A percentile compares a stretch with the other conserved stretches of the same genome.
Evolutionary conservation across 2,329 filamentous ascomycete genomes (phyloP).

Genomic region (Chaetomiaceae sp.): DNA sequence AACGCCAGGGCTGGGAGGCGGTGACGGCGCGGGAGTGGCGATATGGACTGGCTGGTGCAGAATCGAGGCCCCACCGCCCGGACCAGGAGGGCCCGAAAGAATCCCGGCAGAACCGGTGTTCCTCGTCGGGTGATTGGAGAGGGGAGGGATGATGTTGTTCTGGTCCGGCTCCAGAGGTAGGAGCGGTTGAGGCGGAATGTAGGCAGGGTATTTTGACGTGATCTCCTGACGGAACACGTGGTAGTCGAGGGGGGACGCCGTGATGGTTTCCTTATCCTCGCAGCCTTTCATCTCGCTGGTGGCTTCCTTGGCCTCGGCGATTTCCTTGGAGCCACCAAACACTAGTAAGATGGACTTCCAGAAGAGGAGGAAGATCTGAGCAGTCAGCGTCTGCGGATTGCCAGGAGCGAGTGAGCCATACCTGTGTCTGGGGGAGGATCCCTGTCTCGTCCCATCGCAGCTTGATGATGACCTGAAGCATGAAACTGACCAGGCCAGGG

Average conservation of each 20-base stretch:
- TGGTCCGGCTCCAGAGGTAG: conserved; percentile 87
- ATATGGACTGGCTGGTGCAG: conserved; percentile 96
- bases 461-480: conserved; percentile 65
- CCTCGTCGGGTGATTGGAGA: conserved; percentile 68
- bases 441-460: conserved; percentile 69
- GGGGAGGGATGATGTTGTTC: conserved; percentile 80
- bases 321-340: conserved; percentile 73
- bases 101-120: conserved; percentile 59
- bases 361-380: conserved; percentile 69
- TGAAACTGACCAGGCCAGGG: conserved; percentile 65
- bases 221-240: conserved; percentile 96
- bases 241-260: conserved; percentile 91
- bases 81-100: conserved; percentile 52
- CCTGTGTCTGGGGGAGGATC: conserved; percentile 57
- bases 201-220: conserved; percentile 94
- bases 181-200: conserved; percentile 78
- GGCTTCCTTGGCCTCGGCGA: conserved; percentile 68
- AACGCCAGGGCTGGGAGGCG: conserved; percentile 80
- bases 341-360: conserved; percentile 89
- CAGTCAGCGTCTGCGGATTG: conserved; percentile 22
- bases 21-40: conserved; percentile 93
- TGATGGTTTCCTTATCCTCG: conserved; percentile 72
- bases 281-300: conserved; percentile 58
- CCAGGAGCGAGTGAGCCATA: conserved; percentile 35
- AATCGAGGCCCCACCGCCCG: conserved; percentile 68